phyloP scores from a whole-genome alignment of 768 basidiomycete genomes.

The Gloeopeniophorella convolvens region DNA sequence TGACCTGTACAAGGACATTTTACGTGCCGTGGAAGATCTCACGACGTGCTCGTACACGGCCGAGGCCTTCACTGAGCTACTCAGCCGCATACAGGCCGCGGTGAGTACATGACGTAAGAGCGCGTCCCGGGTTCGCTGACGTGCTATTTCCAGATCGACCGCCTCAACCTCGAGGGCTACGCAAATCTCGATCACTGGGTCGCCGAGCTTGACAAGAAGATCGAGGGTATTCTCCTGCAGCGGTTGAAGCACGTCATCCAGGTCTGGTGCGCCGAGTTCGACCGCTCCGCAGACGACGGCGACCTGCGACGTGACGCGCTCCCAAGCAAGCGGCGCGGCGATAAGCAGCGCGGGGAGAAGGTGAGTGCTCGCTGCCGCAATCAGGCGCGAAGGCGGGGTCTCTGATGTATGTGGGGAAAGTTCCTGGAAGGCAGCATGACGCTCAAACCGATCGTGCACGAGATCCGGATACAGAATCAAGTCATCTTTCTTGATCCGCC shows the following conservation, averaged over 20 bases:
- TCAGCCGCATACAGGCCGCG: slow-evolving; percentile 77
- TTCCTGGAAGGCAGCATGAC: slow-evolving; percentile 67
- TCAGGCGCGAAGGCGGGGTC: neutral
- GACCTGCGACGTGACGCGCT: slow-evolving; percentile 50
- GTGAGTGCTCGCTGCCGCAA: slow-evolving; percentile 29
- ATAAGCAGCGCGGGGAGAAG: slow-evolving; percentile 74
- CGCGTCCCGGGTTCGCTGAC: too few relatives aligned
- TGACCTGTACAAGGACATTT: slow-evolving; percentile 83
- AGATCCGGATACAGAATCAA: slow-evolving; percentile 97
- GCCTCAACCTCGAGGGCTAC: slow-evolving; percentile 93
- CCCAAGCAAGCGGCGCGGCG: slow-evolving; percentile 57
- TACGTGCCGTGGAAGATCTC: slow-evolving; percentile 80
- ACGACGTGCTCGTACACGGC: slow-evolving; percentile 78
- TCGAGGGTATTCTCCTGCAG: slow-evolving; percentile 72
- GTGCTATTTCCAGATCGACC: slow-evolving; percentile 62
- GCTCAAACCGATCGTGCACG: slow-evolving; percentile 85
- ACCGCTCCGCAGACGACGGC: slow-evolving; percentile 58
- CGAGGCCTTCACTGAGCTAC: slow-evolving; percentile 74
- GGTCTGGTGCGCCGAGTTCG: slow-evolving; percentile 86
- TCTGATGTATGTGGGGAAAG: slow-evolving; percentile 30
- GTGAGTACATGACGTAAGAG: too few relatives aligned
- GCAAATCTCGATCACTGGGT: slow-evolving; percentile 63
- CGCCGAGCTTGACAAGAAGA: slow-evolving; percentile 53
- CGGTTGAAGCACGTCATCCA: slow-evolving; percentile 74
- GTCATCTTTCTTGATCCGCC: slow-evolving; percentile 98